Conservation (phyloP, 2,329 filamentous ascomycete genomes). For the Thielaviopsis punctulata region DNA sequence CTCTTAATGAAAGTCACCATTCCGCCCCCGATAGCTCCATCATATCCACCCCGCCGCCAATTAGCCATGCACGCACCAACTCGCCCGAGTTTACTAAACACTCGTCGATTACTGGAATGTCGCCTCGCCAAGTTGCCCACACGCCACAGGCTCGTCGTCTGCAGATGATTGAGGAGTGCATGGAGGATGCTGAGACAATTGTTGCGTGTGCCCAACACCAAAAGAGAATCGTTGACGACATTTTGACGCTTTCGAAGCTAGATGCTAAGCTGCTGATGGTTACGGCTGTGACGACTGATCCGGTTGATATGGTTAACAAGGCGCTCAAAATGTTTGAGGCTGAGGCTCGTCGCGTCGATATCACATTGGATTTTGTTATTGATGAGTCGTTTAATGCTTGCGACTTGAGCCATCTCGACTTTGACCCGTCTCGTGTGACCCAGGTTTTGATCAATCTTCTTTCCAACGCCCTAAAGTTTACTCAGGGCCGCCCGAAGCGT, state of each 20-base stretch:
- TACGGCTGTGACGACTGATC: slow-evolving; percentile 51
- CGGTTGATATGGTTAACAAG: slow-evolving; percentile 46
- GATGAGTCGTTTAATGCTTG: slow-evolving; percentile 42
- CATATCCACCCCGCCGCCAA: neutral
- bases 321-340: slow-evolving; percentile 65
- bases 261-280: slow-evolving; percentile 59
- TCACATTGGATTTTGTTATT: slow-evolving; percentile 46
- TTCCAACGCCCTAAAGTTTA: slow-evolving; percentile 73
- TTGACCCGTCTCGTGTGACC: slow-evolving; percentile 58
- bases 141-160: neutral
- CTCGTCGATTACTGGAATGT: neutral
- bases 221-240: slow-evolving; percentile 62
- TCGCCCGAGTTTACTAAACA: neutral
- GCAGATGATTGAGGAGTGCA: slow-evolving; percentile 26
- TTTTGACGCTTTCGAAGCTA: slow-evolving; percentile 56
- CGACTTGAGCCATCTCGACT: slow-evolving; percentile 43
- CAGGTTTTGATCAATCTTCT: slow-evolving; percentile 69
- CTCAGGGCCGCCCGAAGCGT: slow-evolving; percentile 41
- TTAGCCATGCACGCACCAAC: neutral
- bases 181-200: slow-evolving; percentile 64
- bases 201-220: slow-evolving; percentile 64
- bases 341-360: slow-evolving; percentile 52
- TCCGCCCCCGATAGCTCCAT: slow-evolving; percentile 2
- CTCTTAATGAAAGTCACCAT: slow-evolving; percentile 4
- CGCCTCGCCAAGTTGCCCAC: slow-evolving; percentile 1